A percentile compares a stretch with the other conserved stretches of the same genome.
phyloP scores from a whole-genome alignment of 2,329 filamentous ascomycete genomes.

The Paecilomyces formosus region DNA sequence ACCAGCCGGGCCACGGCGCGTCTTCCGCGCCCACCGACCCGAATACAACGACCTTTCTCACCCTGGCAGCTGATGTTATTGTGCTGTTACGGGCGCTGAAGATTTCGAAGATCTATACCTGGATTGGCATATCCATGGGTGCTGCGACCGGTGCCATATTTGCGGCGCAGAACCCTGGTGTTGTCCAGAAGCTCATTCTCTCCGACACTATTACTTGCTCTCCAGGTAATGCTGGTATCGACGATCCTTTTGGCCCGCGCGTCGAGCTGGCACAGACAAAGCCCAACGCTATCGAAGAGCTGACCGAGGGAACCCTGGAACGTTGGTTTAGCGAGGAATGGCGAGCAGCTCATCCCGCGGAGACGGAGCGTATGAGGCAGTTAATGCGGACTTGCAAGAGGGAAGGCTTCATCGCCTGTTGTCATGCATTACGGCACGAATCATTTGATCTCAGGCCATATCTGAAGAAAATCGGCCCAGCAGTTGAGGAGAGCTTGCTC shows the following conservation, averaged over 20 bases:
- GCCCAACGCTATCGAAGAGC: conserved; percentile 22
- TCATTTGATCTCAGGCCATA: conserved; percentile 35
- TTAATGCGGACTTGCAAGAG: conserved; percentile 32
- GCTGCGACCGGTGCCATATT: conserved; percentile 36
- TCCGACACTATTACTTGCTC: conserved; percentile 37
- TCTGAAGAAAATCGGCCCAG: conserved; percentile 20
- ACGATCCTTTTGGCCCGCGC: conserved; percentile 30
- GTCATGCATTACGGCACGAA: conserved; percentile 28
- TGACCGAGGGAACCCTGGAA: conserved; percentile 27
- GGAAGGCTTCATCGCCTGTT: conserved; percentile 38
- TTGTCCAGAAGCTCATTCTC: conserved; percentile 31
- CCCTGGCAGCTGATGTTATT: conserved; percentile 32
- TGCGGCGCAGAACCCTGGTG: conserved; percentile 28
- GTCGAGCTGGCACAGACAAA: conserved; percentile 25
- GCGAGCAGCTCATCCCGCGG: conserved; percentile 27
- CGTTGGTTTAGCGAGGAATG: conserved; percentile 37
- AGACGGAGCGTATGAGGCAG: conserved; percentile 26
- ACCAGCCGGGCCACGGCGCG: conserved; percentile 38
- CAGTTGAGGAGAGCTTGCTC: conserved; percentile 29
- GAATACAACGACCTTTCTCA: conserved; percentile 31
- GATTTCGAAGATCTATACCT: conserved; percentile 19
- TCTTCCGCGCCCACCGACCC: conserved; percentile 24
- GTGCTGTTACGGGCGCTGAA: conserved; percentile 25
- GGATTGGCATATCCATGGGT: conserved; percentile 43
- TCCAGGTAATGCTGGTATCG: conserved; percentile 27